Evolutionary conservation across 2,329 filamentous ascomycete species (phyloP), one percentile per base, ranked within the genome.

Genomic region (Colletotrichum sp.): DNA sequence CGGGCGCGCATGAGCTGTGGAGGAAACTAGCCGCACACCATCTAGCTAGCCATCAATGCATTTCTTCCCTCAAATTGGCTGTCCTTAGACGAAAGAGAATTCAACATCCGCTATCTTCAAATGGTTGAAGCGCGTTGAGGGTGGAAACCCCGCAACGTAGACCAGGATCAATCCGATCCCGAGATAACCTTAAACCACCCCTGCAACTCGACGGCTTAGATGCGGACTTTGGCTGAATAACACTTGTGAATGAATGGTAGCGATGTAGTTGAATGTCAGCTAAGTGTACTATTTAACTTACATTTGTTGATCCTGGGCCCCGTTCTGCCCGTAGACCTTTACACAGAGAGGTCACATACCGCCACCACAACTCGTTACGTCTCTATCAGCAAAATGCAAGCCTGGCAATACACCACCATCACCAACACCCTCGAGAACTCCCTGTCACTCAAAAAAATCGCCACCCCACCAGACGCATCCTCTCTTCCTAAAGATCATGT

Each of bases 401-500:
- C 65, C 34, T 76, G 74, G 74, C 68, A 73, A 27, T 75, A 66
- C 64, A 39, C 69, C 5, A 19, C 36, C 39, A 52, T 72, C 69
- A 59, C 57, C 34, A 59, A 27, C 59, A 68, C 36, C 4, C 70
- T 76, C 48, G 74, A 76, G 9, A n/a, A 71, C 15, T 69, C 52
- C 12, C 70, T 76, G 4, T 19, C 25, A 7, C 36, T 72, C 13
- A 67, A 71, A 19, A 48, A 72, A 6, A n/a, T 15, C 6, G 39
- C 30, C 8, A 32, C 32, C 2, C 32, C 25, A 13, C 65, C 74
- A 5, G 34, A 39, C 22, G 25, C 32, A 27, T 34, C 48, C 2
- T n/a, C 44, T 2, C 66, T 70, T 1, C 2, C 19, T 7, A 39
- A 68, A 7, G 81, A 82, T 61, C 78, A 85, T 36, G 81, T 88